Evolutionary conservation across 192 early-diverging fungal species (phyloP).

Genomic region (Backusella tuberculispora): DNA sequence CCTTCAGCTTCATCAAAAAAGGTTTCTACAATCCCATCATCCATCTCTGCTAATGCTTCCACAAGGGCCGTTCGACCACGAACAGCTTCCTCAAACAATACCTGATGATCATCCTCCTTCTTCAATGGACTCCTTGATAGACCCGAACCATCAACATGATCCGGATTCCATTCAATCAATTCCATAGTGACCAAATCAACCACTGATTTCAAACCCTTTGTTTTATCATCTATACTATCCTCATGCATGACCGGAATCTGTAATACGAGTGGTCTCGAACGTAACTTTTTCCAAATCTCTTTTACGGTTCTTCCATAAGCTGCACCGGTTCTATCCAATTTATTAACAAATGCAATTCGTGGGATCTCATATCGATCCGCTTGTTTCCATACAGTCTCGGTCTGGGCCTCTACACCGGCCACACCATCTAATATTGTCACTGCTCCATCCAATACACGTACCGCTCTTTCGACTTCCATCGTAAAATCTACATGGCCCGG

Average conservation of each 20-base stretch:
- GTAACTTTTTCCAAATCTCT: conserved; percentile 61
- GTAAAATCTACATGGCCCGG: conserved; percentile 97
- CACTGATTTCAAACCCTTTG: conserved; percentile 61
- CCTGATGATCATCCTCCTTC: conserved; percentile 36
- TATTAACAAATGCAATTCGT: conserved; percentile 91
- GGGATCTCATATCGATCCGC: conserved; percentile 83
- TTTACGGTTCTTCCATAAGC: conserved; percentile 60
- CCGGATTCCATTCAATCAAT: conserved; percentile 60
- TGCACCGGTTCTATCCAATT: conserved; percentile 91
- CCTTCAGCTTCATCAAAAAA: conserved; percentile 76
- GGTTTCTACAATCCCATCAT: conserved; percentile 82
- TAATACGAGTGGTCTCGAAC: conserved; percentile 68
- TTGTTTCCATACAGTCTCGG: conserved; percentile 93
- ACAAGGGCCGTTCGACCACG: conserved; percentile 71
- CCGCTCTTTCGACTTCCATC: conserved; percentile 90
- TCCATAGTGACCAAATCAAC: conserved; percentile 81
- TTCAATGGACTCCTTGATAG: conserved; percentile 42
- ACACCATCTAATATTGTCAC: conserved; percentile 94
- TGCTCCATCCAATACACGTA: conserved; percentile 94
- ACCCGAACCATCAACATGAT: conserved; percentile 47
- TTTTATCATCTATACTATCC: conserved; percentile 41
- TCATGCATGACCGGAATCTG: conserved; percentile 69
- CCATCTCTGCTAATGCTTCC: conserved; percentile 81
- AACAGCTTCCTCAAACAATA: conserved; percentile 50
- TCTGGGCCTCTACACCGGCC: conserved; percentile 96